Conservation (phyloP, 192 early-diverging fungal species). For the Chytriomyces sp. region DNA sequence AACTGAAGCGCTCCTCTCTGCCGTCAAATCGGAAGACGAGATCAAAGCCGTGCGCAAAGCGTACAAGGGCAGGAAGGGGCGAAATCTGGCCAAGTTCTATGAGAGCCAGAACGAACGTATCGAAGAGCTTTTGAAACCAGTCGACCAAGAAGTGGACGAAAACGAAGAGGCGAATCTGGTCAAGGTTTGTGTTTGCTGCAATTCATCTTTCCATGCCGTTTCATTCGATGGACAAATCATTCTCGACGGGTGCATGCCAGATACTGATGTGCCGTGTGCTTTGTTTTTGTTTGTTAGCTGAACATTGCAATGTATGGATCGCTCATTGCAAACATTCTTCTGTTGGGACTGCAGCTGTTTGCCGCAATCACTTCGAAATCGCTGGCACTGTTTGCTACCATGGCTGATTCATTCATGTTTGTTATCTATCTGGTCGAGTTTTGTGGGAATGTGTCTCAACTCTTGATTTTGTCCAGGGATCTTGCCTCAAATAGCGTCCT, state of each 20-base stretch:
- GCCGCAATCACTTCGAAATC: slow-evolving; percentile 69
- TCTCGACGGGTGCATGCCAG: not conserved
- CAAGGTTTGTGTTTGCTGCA: slow-evolving; percentile 25
- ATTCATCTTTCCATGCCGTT: not conserved
- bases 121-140: slow-evolving; percentile 68
- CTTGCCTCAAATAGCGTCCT: slow-evolving; percentile 34
- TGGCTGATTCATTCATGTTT: slow-evolving; percentile 69
- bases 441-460: not conserved
- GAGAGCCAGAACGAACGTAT: slow-evolving; percentile 83
- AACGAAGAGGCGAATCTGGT: slow-evolving; percentile 38
- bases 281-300: slow-evolving; percentile 34
- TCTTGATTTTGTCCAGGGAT: slow-evolving; percentile 4
- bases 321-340: slow-evolving; percentile 64
- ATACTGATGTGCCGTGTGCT: not conserved
- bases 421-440: slow-evolving; percentile 42
- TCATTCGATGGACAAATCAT: too few relatives aligned
- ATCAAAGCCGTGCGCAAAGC: not conserved
- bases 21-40: slow-evolving; percentile 27
- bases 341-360: slow-evolving; percentile 69
- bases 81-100: slow-evolving; percentile 74
- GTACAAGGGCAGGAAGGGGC: slow-evolving; percentile 37
- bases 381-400: slow-evolving; percentile 71
- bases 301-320: slow-evolving; percentile 74
- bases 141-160: slow-evolving; percentile 11
- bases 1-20: slow-evolving; percentile 30